Percentiles rank a stretch among this genome's conserved stretches.
These are phyloP conservation scores for Flaveria linearis DNA, from an alignment of 129 eudicot species.

Conservation along the genomic window DNA sequence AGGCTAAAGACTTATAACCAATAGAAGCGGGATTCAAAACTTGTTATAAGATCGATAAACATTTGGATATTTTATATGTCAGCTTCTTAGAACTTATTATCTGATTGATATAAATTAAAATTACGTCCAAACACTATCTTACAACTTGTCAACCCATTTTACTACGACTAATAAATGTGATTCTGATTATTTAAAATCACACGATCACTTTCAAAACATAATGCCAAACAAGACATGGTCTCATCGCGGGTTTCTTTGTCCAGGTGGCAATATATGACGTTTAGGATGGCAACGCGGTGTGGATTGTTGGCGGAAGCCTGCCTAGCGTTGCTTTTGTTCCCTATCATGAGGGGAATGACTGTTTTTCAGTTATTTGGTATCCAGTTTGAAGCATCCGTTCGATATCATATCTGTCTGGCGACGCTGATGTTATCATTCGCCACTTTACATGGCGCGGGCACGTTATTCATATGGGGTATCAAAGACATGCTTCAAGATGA, in stretches of 20 bases:
- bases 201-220: neutral
- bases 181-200: neutral
- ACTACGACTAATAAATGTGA: neutral
- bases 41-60: too few relatives aligned
- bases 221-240: neutral
- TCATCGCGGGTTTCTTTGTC: constrained; percentile 1
- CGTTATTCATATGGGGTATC: constrained; percentile 77
- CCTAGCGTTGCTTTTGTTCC: constrained; percentile 75
- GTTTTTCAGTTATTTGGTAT: constrained; percentile 59
- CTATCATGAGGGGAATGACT: constrained; percentile 71
- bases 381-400: constrained; percentile 79
- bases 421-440: constrained; percentile 67
- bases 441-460: constrained; percentile 77
- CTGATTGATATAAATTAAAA: neutral
- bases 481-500: constrained; percentile 62
- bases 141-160: neutral
- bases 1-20: too few relatives aligned
- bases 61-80: too few relatives aligned
- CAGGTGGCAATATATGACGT: constrained; percentile 78
- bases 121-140: neutral
- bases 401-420: constrained; percentile 87
- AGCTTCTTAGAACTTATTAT: neutral
- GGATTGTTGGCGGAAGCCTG: constrained; percentile 89
- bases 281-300: constrained; percentile 63
- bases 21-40: too few relatives aligned